These are phyloP conservation scores for Pelargonium cotyledonis DNA, from an alignment of 441 rosid genomes.

Conservation along the genomic window DNA sequence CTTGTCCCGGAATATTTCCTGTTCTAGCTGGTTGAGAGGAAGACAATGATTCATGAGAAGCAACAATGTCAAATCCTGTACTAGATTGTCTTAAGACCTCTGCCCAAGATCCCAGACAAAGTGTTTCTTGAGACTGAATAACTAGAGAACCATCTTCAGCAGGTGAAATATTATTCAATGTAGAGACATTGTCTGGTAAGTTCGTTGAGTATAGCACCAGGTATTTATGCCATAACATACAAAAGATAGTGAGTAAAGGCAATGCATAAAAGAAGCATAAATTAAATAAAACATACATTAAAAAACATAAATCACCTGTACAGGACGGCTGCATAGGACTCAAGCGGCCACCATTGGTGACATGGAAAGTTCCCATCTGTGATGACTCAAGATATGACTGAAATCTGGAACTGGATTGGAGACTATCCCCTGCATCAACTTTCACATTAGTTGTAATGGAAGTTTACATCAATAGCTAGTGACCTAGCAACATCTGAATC, in stretches of 20 bases:
- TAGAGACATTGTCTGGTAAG: slow-evolving; percentile 34
- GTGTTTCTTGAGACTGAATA: slow-evolving; percentile 41
- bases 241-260: not conserved
- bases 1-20: slow-evolving; percentile 31
- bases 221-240: slow-evolving; percentile 9
- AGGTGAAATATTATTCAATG: slow-evolving; percentile 28
- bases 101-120: slow-evolving; percentile 60
- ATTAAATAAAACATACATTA: slow-evolving; percentile 2
- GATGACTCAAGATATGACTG: slow-evolving; percentile 29
- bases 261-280: not conserved
- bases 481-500: slow-evolving; percentile 14
- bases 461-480: slow-evolving; percentile 7
- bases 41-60: slow-evolving; percentile 30
- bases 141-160: slow-evolving; percentile 25
- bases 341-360: slow-evolving; percentile 25
- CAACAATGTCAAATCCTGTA: slow-evolving; percentile 29
- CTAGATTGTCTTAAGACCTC: slow-evolving; percentile 44
- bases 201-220: slow-evolving; percentile 19
- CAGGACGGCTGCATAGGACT: slow-evolving; percentile 26
- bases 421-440: slow-evolving; percentile 61
- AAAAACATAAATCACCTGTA: slow-evolving; percentile 27
- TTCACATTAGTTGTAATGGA: slow-evolving; percentile 21
- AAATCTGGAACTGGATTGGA: slow-evolving; percentile 41
- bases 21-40: slow-evolving; percentile 31
- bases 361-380: slow-evolving; percentile 34